Percentiles rank a stretch among this genome's conserved stretches.
Conservation (phyloP, 176 grass and related monocot species). For the Pharus latifolius region DNA sequence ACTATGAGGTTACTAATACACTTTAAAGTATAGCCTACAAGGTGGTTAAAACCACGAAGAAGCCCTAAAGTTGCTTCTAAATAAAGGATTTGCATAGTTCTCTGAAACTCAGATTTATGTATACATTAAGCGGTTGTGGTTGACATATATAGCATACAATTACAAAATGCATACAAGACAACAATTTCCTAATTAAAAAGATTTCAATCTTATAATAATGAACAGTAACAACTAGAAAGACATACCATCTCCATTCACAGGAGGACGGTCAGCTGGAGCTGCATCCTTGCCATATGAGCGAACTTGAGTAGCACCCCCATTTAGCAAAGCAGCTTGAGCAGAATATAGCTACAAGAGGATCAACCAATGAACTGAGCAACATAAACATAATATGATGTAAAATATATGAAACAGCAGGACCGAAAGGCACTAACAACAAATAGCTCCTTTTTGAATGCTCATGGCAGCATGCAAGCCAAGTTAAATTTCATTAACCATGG, state of each 20-base stretch:
- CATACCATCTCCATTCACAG: slow-evolving; percentile 77
- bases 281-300: slow-evolving; percentile 59
- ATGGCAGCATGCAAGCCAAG: no score
- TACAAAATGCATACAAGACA: not conserved
- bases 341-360: slow-evolving; percentile 55
- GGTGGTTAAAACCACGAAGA: no score
- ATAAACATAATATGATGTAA: not conserved
- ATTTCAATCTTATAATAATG: not conserved
- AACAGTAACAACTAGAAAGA: not conserved
- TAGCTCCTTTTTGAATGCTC: not conserved
- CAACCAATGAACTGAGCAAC: not conserved
- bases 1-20: no score
- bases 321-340: slow-evolving; percentile 46
- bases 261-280: slow-evolving; percentile 32
- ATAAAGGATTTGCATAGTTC: not conserved
- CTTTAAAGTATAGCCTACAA: no score
- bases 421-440: not conserved
- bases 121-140: not conserved
- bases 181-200: not conserved
- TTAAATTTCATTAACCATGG: not conserved
- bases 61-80: no score
- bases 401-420: not conserved
- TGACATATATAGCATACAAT: not conserved
- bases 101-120: not conserved
- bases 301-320: slow-evolving; percentile 37